Conservation (phyloP, 768 basidiomycete genomes). For the Lactifluus echinatus region DNA sequence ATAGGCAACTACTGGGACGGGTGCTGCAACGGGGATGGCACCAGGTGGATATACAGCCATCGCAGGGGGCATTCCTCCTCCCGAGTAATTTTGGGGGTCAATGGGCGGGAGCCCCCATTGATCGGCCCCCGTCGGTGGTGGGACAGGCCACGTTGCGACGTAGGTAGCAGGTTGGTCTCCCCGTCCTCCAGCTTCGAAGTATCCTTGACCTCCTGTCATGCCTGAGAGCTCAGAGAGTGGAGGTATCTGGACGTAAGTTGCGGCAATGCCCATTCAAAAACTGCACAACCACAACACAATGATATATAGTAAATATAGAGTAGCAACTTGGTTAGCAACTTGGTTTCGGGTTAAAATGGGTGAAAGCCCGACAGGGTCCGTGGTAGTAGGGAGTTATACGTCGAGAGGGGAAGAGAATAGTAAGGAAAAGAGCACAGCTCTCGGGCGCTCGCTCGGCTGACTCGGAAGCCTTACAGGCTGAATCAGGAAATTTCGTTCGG, state of each 20-base stretch:
- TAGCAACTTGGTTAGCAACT: too few relatives aligned
- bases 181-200: slow-evolving; percentile 1
- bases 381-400: background rate
- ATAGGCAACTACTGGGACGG: background rate
- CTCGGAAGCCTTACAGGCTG: background rate
- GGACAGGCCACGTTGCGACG: background rate
- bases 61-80: slow-evolving; percentile 9
- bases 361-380: slow-evolving; percentile 2
- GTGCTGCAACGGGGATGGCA: background rate
- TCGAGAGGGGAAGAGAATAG: background rate
- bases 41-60: background rate
- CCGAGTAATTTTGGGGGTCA: slow-evolving; percentile 9
- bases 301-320: background rate
- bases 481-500: background rate
- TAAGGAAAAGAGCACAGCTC: slow-evolving; percentile 11
- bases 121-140: background rate
- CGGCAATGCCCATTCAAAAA: slow-evolving; percentile 1
- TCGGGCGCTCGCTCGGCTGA: background rate
- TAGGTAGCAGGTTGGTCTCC: slow-evolving; percentile 1
- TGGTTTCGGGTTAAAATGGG: background rate
- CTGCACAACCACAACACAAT: background rate
- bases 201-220: slow-evolving; percentile 9
- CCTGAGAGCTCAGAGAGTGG: slow-evolving; percentile 8
- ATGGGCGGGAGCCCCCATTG: slow-evolving; percentile 1
- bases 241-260: slow-evolving; percentile 4